Evolutionary conservation across 2,329 filamentous ascomycete species (phyloP).

Genomic region (Exserohilum rostratum): DNA sequence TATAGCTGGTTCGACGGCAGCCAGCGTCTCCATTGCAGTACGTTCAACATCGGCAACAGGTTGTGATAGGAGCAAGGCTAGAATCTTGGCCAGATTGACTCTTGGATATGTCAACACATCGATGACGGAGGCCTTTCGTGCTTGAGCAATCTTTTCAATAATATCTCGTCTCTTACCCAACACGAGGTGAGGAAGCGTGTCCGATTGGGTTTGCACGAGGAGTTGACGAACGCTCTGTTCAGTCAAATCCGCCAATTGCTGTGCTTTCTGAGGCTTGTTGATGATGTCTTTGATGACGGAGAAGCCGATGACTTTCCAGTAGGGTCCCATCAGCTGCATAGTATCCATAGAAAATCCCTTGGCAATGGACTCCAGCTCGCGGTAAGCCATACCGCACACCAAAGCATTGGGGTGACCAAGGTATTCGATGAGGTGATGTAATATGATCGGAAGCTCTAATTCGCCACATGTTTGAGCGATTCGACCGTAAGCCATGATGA

Average conservation of each 20-base stretch:
- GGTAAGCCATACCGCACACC: conserved; percentile 80
- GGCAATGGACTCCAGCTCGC: conserved; percentile 79
- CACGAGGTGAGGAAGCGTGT: conserved; percentile 87
- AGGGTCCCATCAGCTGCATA: conserved; percentile 77
- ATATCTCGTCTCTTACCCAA: conserved; percentile 77
- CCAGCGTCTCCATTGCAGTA: conserved; percentile 71
- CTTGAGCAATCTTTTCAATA: conserved; percentile 79
- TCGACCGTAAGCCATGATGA: conserved; percentile 85
- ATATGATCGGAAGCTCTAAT: conserved; percentile 82
- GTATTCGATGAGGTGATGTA: conserved; percentile 84
- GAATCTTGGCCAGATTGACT: conserved; percentile 63
- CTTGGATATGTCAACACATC: conserved; percentile 65
- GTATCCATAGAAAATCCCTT: conserved; percentile 67
- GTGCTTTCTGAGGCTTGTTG: conserved; percentile 78
- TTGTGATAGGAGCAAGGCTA: conserved; percentile 65
- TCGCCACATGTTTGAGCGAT: conserved; percentile 77
- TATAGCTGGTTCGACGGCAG: conserved; percentile 73
- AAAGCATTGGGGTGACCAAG: conserved; percentile 82
- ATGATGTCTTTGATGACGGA: conserved; percentile 82
- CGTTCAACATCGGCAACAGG: conserved; percentile 69
- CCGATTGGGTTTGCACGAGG: conserved; percentile 74
- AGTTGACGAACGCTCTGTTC: conserved; percentile 77
- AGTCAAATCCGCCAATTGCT: conserved; percentile 80
- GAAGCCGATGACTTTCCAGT: conserved; percentile 85
- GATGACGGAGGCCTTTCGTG: conserved; percentile 62